Evolutionary conservation across 2,329 filamentous ascomycete genomes (phyloP).

Genomic region (Exophiala aquamarina): DNA sequence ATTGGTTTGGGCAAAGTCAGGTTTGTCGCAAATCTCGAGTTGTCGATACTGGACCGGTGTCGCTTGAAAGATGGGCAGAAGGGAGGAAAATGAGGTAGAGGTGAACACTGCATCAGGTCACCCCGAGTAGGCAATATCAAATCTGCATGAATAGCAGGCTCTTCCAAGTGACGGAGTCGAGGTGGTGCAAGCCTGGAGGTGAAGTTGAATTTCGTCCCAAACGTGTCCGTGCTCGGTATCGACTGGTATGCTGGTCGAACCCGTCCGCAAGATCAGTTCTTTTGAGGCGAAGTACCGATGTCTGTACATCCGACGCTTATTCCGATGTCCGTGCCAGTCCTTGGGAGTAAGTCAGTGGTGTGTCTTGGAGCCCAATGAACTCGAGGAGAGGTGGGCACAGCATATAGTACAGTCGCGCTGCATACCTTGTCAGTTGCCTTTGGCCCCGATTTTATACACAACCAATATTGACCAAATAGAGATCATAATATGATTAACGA

Average conservation of each 20-base stretch:
- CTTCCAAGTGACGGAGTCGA: too few species aligned
- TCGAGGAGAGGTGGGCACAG: constrained; percentile 12
- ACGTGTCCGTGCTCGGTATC: neutral
- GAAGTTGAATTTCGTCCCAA: too few species aligned
- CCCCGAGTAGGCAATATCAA: too few species aligned
- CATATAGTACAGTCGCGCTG: constrained; percentile 17
- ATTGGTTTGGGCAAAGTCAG: constrained; percentile 29
- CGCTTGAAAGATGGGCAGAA: constrained; percentile 27
- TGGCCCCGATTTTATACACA: constrained; percentile 22
- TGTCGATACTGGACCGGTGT: constrained; percentile 31
- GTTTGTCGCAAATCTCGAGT: constrained; percentile 29
- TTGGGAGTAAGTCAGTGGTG: constrained; percentile 20
- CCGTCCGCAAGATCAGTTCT: too few species aligned
- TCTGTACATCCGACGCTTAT: constrained; percentile 22
- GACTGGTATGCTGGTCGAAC: neutral
- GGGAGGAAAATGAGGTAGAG: constrained; percentile 21
- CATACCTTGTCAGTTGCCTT: constrained; percentile 21
- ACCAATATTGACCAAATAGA: constrained; percentile 23
- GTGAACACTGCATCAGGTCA: constrained; percentile 29
- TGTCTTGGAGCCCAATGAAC: constrained; percentile 17
- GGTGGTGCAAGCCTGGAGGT: too few species aligned
- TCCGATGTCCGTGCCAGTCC: constrained; percentile 23
- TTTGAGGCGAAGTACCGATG: constrained; percentile 11
- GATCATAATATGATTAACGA: neutral
- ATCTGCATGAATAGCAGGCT: too few species aligned